Conservation (phyloP, 2,329 filamentous ascomycete genomes). For the Diplodia scrobiculata region DNA sequence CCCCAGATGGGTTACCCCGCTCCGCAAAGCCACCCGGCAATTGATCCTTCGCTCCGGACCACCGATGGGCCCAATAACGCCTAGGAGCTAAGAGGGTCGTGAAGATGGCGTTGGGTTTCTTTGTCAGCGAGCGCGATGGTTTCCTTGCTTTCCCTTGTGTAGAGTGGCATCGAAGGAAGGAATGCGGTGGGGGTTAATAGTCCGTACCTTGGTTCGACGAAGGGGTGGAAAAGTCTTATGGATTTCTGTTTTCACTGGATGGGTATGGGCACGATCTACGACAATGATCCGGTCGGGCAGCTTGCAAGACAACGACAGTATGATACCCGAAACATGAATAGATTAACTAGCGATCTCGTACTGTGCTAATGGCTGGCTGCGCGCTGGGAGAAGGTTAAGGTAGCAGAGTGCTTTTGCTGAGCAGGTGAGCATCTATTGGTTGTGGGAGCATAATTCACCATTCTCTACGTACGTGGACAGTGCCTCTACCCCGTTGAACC, state of each 20-base stretch:
- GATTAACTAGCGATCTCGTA: slow-evolving; percentile 25
- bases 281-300: slow-evolving; percentile 4
- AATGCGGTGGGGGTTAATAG: slow-evolving; percentile 13
- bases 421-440: neutral
- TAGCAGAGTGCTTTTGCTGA: neutral
- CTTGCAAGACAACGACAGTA: slow-evolving; percentile 23
- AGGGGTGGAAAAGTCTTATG: neutral
- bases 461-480: neutral
- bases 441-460: neutral
- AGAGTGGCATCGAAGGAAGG: neutral
- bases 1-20: slow-evolving; percentile 17
- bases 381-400: neutral
- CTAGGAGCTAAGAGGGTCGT: neutral
- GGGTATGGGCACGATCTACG: neutral
- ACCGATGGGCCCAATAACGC: slow-evolving; percentile 7
- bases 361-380: slow-evolving; percentile 6
- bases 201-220: slow-evolving; percentile 13
- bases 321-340: slow-evolving; percentile 29
- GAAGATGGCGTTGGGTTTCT: neutral
- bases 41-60: slow-evolving; percentile 22
- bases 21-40: slow-evolving; percentile 12
- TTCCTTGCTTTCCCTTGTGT: neutral
- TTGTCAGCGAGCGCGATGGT: neutral
- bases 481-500: neutral
- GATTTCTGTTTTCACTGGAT: neutral